Evolutionary conservation across 2,329 filamentous ascomycete species (phyloP), one percentile per base, ranked within the genome.

Genomic region (Pestalotiopsis sp.): DNA sequence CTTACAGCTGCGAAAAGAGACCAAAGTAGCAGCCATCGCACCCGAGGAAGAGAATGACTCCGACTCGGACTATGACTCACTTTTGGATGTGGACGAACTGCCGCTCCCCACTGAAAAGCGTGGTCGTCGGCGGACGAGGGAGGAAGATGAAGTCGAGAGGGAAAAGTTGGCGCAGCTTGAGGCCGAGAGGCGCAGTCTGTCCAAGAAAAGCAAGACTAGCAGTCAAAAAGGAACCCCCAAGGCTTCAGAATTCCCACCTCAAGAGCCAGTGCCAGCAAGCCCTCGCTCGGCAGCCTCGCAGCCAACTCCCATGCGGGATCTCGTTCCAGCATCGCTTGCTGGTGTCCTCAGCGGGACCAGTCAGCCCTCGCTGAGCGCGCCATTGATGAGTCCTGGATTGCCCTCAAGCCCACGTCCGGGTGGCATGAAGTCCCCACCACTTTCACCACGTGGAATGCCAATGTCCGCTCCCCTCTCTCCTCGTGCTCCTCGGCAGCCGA

Each of bases 61-160:
- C 0, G 93, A 93, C 69, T 95, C 93, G 0, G 94, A 97, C 72
- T 96, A 95, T 73, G 93, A 96, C 69, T 92, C 95, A 71, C 86
- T 92, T 45, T 80, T 93, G 13, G 91, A 93, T 70, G 89, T 91
- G 3, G 87, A 91, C 59, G 90, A 92, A 71, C 83, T 91, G 64
- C 83, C 86, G 0, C 78, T 81, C 5, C 81, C 86, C 45, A n/a
- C 57, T 14, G 83, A 87, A 13, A 83, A 89, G 66, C 88, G 95
- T 70, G 95, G 94, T 9, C 88, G 94, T 69, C 87, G 93, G 73
- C 93, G 92, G 79, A 97, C 94, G 2, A 88, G 95, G 66, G 94
- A 95, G 78, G 93, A 97, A 70, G 95, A 98, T 75, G 94, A 98
- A 73, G 86, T 87, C 67, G 88, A 93, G 67, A 89, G 95, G 62